Percentiles rank a stretch among this genome's conserved stretches.
Evolutionary conservation across 2,329 filamentous ascomycete genomes (phyloP).

Genomic region (Ophiostoma montium): DNA sequence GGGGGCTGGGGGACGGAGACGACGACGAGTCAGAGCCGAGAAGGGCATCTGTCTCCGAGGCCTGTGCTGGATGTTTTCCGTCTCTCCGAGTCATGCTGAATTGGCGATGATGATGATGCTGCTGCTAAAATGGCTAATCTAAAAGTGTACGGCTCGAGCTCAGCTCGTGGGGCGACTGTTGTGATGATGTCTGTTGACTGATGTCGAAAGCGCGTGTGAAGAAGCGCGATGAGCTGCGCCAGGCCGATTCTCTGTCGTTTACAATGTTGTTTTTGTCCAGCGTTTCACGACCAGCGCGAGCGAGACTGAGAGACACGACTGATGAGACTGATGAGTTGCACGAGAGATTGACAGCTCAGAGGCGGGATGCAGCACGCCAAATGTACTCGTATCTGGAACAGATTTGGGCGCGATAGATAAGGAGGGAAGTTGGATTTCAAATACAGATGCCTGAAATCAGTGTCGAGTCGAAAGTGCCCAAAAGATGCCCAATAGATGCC

Average conservation of each 20-base stretch:
- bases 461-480: neutral
- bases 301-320: neutral
- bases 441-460: too few species aligned
- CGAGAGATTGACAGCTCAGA: neutral
- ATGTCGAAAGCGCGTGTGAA: neutral
- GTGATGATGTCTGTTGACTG: too few species aligned
- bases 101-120: too few species aligned
- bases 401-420: too few species aligned
- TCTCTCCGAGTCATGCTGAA: neutral
- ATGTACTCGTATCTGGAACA: neutral
- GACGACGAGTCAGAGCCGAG: constrained; percentile 1
- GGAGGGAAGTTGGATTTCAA: too few species aligned
- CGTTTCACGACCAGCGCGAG: neutral
- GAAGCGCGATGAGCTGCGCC: neutral
- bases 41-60: constrained; percentile 7
- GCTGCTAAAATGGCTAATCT: too few species aligned
- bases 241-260: too few species aligned
- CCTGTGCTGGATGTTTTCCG: neutral
- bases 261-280: neutral
- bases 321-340: neutral
- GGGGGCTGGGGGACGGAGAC: neutral
- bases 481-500: neutral
- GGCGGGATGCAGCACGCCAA: too few species aligned
- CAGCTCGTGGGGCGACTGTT: too few species aligned
- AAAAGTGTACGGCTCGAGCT: too few species aligned